phyloP scores from a whole-genome alignment of 1,139 yeast genomes.

The Yamadazyma dendronema region DNA sequence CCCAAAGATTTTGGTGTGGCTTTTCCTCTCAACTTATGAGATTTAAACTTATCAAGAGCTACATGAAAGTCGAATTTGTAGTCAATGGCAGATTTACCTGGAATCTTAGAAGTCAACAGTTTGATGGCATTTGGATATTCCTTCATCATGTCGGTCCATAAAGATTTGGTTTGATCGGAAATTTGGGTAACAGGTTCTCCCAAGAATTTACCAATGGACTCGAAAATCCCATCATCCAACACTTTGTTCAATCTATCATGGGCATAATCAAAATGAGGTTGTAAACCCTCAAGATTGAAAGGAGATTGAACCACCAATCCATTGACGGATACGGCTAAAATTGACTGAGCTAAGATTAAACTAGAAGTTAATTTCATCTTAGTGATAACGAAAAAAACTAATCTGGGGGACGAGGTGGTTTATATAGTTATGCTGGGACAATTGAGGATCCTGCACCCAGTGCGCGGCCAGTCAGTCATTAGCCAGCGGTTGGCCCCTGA shows the following conservation, averaged over 20 bases:
- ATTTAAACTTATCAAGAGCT: conserved; percentile 41
- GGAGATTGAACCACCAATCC: conserved; percentile 35
- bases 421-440: conserved; percentile 3
- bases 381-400: conserved; percentile 3
- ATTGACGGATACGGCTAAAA: conserved; percentile 19
- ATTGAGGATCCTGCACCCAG: not conserved
- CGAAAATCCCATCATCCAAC: conserved; percentile 24
- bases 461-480: not conserved
- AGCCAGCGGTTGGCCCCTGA: too few relatives aligned
- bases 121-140: conserved; percentile 54
- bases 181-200: conserved; percentile 48
- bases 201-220: conserved; percentile 35
- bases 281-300: conserved; percentile 22
- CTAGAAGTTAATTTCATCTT: conserved; percentile 31
- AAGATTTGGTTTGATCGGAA: conserved; percentile 45
- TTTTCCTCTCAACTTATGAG: conserved; percentile 63
- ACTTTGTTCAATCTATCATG: conserved; percentile 16
- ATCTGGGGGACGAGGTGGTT: conserved; percentile 1
- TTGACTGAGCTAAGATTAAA: conserved; percentile 25
- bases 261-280: conserved; percentile 27
- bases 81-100: conserved; percentile 42
- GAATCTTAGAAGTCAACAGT: conserved; percentile 49
- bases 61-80: conserved; percentile 60
- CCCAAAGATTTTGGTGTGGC: conserved; percentile 61
- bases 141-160: conserved; percentile 62